These are phyloP conservation scores for Alternaria longipes DNA, from an alignment of 2,329 filamentous ascomycete species.

Conservation along the genomic window DNA sequence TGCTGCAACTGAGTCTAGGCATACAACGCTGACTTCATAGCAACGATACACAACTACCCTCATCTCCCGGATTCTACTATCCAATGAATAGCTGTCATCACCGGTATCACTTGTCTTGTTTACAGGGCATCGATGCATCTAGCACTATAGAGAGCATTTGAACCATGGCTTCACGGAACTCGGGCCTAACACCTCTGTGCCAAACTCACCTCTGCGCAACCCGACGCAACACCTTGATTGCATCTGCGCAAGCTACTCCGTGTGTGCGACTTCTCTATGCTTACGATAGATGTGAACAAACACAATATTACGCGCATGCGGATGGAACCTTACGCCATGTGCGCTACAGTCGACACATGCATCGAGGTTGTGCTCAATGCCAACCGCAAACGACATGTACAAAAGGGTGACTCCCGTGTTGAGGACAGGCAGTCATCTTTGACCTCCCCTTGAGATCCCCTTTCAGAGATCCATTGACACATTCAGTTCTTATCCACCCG, in stretches of 20 bases:
- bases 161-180: neutral
- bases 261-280: neutral
- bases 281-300: conserved; percentile 4
- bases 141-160: neutral
- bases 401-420: conserved; percentile 13
- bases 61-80: neutral
- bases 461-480: neutral
- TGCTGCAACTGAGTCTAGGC: neutral
- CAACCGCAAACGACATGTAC: conserved; percentile 7
- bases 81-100: too few relatives aligned
- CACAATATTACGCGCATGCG: conserved; percentile 1
- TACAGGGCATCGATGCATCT: neutral
- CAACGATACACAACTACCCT: conserved; percentile 1
- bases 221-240: neutral
- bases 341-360: neutral
- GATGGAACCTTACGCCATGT: conserved; percentile 17
- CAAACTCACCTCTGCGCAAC: neutral
- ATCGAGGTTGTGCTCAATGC: neutral
- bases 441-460: neutral
- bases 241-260: neutral
- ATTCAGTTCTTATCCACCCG: neutral
- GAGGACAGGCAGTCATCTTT: neutral
- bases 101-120: neutral
- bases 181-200: neutral
- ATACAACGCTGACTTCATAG: neutral